Evolutionary conservation across 2,329 filamentous ascomycete genomes (phyloP).

Genomic region (Neonectria hederae): DNA sequence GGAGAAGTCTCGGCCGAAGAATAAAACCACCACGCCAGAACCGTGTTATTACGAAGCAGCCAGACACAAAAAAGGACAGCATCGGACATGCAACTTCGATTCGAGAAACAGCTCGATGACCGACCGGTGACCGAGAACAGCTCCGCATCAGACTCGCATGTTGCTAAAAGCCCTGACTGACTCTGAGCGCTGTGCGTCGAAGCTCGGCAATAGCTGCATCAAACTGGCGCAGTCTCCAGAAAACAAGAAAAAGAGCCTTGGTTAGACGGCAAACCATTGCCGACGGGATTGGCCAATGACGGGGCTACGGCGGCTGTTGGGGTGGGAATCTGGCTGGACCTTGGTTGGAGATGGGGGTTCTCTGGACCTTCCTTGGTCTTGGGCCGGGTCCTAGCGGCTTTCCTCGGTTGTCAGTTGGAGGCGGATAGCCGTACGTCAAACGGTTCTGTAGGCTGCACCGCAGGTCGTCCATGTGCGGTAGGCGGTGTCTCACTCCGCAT

Average conservation of each 20-base stretch:
- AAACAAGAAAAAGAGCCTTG: conserved; percentile 33
- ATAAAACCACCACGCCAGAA: conserved; percentile 8
- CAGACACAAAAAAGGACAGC: background rate
- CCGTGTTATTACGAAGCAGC: conserved; percentile 4
- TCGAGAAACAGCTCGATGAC: conserved; percentile 26
- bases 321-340: conserved; percentile 29
- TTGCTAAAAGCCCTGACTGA: too few relatives aligned
- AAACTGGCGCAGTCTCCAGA: background rate
- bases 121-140: conserved; percentile 33
- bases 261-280: conserved; percentile 40
- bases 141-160: conserved; percentile 11
- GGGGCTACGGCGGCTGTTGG: conserved; percentile 28
- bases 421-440: conserved; percentile 14
- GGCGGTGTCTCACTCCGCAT: background rate
- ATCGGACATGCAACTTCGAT: background rate
- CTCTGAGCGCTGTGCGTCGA: background rate
- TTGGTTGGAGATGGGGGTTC: conserved; percentile 16
- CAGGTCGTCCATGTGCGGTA: too few relatives aligned
- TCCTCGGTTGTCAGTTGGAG: conserved; percentile 44
- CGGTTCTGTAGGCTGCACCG: background rate
- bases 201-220: background rate
- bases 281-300: conserved; percentile 46
- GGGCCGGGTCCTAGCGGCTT: conserved; percentile 44
- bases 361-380: conserved; percentile 6
- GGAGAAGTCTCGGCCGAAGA: conserved; percentile 1